Evolutionary conservation across 352 stramenopile genomes (phyloP), one percentile per base, ranked within the genome.

Genomic region (Globisporangium spinosum): DNA sequence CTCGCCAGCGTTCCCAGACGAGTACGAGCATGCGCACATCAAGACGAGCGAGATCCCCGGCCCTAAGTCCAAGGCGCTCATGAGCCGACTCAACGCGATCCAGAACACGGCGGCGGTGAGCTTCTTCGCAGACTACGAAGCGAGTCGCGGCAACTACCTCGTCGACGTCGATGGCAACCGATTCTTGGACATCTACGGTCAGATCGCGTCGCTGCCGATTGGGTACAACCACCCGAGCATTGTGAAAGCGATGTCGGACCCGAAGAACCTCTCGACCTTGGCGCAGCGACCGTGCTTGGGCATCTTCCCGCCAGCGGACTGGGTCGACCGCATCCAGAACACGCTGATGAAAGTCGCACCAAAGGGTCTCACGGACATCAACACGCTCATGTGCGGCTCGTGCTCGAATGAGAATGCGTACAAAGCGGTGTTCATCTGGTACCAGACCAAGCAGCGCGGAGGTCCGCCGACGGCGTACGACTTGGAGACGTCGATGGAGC

Each of bases 401-500:
- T 95, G 87, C 75, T 89, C 87, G 35, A 95, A 95, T 61, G 87
- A 95, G 58, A 95, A 93, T 64, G 87, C 87, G 9, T 95, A 90
- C 78, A 95, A 95, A 62, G 83, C 85, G 17, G 87, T 89, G n/a
- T 95, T 95, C 70, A 93, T 95, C 61, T 95, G 87, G 87, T 90
- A 93, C 66, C 85, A 90, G 70, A 93, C 80, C 57, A 89, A 90
- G 68, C 45, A 80, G 45, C 75, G 87, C 65, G 83, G 83, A 22
- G 85, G 87, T 9, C 77, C 83, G 5, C 87, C 87, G 1, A 89
- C 83, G 1, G 67, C 77, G 20, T 72, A 79, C 58, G 87, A 95
- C 22, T 61, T 95, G 9, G 81, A 89, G 62, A 87, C 71, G 32
- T 89, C 74, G 22, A 95, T 95, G 85, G 69, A 71, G 51, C 82